Evolutionary conservation across 805 yeast species (phyloP).

Genomic region (Blastobotrys chiropterorum): DNA sequence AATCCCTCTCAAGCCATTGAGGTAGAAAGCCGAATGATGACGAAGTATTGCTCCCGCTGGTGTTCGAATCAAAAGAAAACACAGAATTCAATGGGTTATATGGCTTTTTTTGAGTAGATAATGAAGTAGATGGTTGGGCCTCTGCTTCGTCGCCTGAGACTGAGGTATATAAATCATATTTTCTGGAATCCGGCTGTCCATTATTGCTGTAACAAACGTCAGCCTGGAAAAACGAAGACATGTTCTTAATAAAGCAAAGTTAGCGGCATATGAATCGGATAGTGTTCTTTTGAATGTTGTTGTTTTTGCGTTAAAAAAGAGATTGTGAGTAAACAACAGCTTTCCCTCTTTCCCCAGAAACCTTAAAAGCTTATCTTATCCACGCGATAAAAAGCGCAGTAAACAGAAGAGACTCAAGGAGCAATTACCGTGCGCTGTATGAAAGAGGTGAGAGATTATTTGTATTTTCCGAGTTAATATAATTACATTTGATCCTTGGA

Average conservation of each 20-base stretch:
- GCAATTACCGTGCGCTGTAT: too few relatives aligned
- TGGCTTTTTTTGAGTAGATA: background rate
- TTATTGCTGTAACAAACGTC: background rate
- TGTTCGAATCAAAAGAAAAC: background rate
- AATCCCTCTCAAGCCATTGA: conserved; percentile 1
- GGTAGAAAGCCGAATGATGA: background rate
- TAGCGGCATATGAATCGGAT: background rate
- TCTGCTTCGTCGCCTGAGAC: background rate
- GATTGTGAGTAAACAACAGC: background rate
- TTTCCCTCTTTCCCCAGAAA: background rate
- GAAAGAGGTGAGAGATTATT: background rate
- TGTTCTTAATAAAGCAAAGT: background rate
- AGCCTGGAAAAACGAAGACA: background rate
- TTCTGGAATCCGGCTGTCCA: background rate
- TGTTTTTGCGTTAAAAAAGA: background rate
- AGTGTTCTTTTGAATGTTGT: background rate
- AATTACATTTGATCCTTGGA: background rate
- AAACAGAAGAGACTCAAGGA: background rate
- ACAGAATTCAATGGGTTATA: background rate
- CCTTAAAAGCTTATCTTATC: background rate
- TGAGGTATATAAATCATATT: background rate
- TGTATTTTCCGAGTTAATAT: background rate
- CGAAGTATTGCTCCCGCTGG: too few relatives aligned
- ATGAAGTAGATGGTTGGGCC: background rate
- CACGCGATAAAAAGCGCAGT: background rate